A percentile compares a stretch with the other conserved stretches of the same genome.
Evolutionary conservation across 139 green algal species (phyloP).

Genomic region (Spirogloea muscicola): DNA sequence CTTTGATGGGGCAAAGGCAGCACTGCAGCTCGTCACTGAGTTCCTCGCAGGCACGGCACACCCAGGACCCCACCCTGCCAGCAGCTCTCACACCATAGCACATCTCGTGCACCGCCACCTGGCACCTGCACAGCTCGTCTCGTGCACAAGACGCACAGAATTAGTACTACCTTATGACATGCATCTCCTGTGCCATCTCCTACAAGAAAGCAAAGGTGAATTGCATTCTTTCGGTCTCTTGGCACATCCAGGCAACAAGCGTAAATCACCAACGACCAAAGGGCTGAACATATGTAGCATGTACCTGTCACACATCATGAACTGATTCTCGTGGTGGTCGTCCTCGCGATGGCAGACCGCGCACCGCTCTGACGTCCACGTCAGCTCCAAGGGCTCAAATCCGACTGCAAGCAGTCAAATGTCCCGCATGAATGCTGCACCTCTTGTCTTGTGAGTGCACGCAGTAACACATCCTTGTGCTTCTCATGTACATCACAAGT

Average conservation of each 20-base stretch:
- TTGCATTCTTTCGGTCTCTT: too few relatives aligned
- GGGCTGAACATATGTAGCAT: too few relatives aligned
- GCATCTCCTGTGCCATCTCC: too few relatives aligned
- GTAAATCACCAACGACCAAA: too few relatives aligned
- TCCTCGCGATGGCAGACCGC: constrained; percentile 31
- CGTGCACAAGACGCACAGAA: too few relatives aligned
- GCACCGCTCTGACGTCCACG: constrained; percentile 32
- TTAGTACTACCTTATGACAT: too few relatives aligned
- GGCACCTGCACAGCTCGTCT: constrained; percentile 20
- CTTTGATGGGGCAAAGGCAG: constrained; percentile 30
- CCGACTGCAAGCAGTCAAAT: constrained; percentile 18
- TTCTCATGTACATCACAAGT: too few relatives aligned
- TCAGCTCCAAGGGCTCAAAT: constrained; percentile 25
- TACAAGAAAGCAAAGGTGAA: too few relatives aligned
- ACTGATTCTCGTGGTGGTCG: constrained; percentile 21
- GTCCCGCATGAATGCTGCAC: too few relatives aligned
- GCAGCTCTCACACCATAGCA: constrained; percentile 20
- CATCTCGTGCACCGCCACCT: constrained; percentile 38
- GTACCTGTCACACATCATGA: constrained; percentile 31
- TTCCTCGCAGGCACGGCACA: constrained; percentile 6
- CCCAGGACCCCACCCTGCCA: constrained; percentile 3
- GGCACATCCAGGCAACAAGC: too few relatives aligned
- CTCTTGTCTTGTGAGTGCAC: too few relatives aligned
- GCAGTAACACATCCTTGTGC: too few relatives aligned
- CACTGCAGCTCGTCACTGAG: constrained; percentile 1